These are phyloP conservation scores for Sphagnum tenellum DNA, from an alignment of 225 moss, liverwort and hornwort species.

Conservation along the genomic window DNA sequence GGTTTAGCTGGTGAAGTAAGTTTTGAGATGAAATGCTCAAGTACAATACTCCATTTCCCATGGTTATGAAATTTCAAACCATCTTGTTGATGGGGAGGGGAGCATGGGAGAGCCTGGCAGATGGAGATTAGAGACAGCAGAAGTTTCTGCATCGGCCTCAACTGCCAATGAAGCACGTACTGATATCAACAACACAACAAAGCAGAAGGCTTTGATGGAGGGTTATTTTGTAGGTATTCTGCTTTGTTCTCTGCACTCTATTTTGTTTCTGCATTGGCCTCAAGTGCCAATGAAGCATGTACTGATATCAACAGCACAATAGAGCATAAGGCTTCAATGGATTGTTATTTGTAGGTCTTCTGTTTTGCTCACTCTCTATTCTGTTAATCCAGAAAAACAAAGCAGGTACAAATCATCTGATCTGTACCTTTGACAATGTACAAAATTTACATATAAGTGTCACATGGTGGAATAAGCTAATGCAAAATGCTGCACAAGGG, in stretches of 20 bases:
- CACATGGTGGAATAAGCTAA: background rate
- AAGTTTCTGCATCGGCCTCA: constrained; percentile 49
- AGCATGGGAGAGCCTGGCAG: constrained; percentile 8
- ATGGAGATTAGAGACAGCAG: constrained; percentile 60
- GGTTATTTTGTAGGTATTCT: constrained; percentile 43
- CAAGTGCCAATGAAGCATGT: constrained; percentile 59
- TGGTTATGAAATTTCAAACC: background rate
- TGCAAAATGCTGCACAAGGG: background rate
- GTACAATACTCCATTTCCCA: too few species aligned
- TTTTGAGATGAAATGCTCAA: background rate
- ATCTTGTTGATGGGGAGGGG: constrained; percentile 7
- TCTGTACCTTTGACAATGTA: background rate
- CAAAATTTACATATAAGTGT: background rate
- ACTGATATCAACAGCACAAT: constrained; percentile 8
- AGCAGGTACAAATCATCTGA: too few species aligned
- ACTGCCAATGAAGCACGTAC: constrained; percentile 56
- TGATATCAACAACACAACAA: constrained; percentile 8
- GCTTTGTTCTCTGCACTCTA: too few species aligned
- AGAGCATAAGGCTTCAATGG: constrained; percentile 43
- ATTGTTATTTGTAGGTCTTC: constrained; percentile 48
- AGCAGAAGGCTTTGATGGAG: constrained; percentile 49
- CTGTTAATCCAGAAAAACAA: too few species aligned
- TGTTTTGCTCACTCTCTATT: background rate
- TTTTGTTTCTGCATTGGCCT: constrained; percentile 14
- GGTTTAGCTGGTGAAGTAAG: background rate